These are phyloP conservation scores for Luffa acutangula DNA, from an alignment of 306 rosid genomes.

Conservation along the genomic window DNA sequence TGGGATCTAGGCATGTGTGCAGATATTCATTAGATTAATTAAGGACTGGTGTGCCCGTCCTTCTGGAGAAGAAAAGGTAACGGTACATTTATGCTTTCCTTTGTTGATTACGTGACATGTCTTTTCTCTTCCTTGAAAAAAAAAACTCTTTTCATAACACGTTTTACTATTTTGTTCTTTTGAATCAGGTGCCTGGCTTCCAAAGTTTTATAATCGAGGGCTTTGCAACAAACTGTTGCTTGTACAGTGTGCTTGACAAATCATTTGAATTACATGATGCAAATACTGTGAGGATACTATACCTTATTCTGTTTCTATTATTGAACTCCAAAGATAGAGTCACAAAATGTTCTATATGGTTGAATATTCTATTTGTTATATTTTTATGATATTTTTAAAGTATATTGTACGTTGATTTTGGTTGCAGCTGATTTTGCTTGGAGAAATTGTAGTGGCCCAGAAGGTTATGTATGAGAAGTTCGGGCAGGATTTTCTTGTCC, in stretches of 20 bases:
- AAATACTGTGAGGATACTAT: constrained; percentile 61
- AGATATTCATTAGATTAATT: constrained; percentile 72
- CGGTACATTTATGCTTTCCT: background rate
- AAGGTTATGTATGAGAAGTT: constrained; percentile 93
- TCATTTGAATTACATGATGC: constrained; percentile 88
- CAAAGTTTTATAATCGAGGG: constrained; percentile 63
- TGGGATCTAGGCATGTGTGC: constrained; percentile 70
- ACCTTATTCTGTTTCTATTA: background rate
- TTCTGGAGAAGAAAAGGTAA: constrained; percentile 68
- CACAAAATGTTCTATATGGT: background rate
- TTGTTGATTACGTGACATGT: constrained; percentile 7
- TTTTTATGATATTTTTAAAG: background rate
- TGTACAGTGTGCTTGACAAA: constrained; percentile 83
- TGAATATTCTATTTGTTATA: background rate
- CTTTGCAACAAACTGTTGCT: constrained; percentile 85
- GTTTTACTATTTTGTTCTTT: constrained; percentile 1
- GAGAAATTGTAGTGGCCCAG: constrained; percentile 93
- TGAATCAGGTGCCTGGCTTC: constrained; percentile 80
- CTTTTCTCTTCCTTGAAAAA: background rate
- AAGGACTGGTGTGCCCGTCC: constrained; percentile 87
- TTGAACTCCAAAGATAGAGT: background rate
- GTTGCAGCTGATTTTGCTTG: constrained; percentile 74
- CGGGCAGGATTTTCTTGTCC: constrained; percentile 64
- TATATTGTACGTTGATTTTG: background rate
- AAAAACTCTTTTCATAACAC: background rate